Evolutionary conservation across 2,329 filamentous ascomycete species (phyloP).

Genomic region (Penicillium sclerotigenum): DNA sequence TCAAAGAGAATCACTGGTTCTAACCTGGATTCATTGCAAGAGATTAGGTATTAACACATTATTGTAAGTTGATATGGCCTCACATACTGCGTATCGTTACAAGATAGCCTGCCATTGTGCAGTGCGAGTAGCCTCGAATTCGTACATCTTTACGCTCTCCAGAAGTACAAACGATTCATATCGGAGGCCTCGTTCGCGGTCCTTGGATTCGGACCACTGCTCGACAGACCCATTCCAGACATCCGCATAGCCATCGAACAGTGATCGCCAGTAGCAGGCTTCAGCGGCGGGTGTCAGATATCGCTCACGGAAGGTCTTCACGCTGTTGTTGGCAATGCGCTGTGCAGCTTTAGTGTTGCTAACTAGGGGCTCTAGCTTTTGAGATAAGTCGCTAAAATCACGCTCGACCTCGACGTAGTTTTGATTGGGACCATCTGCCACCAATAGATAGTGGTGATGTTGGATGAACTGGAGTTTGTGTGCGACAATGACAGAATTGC

Average conservation of each 20-base stretch:
- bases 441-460: constrained; percentile 48
- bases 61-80: not conserved
- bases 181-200: constrained; percentile 23
- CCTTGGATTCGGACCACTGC: constrained; percentile 8
- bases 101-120: not conserved
- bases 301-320: constrained; percentile 47
- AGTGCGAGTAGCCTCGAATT: constrained; percentile 18
- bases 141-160: constrained; percentile 27
- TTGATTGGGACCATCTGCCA: constrained; percentile 43
- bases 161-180: constrained; percentile 35
- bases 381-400: constrained; percentile 55
- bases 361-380: constrained; percentile 40
- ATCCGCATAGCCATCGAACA: constrained; percentile 36
- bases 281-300: constrained; percentile 52
- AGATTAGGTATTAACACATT: not conserved
- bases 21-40: not conserved
- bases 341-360: constrained; percentile 39
- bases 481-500: constrained; percentile 47
- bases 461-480: constrained; percentile 49
- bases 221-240: constrained; percentile 24
- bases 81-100: not conserved
- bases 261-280: constrained; percentile 51
- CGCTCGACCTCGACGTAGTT: constrained; percentile 49
- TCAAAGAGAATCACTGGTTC: not conserved
- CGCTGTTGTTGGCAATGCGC: constrained; percentile 48